phyloP scores from a whole-genome alignment of 2,329 filamentous ascomycete species.

The Incumbomyces lentus region DNA sequence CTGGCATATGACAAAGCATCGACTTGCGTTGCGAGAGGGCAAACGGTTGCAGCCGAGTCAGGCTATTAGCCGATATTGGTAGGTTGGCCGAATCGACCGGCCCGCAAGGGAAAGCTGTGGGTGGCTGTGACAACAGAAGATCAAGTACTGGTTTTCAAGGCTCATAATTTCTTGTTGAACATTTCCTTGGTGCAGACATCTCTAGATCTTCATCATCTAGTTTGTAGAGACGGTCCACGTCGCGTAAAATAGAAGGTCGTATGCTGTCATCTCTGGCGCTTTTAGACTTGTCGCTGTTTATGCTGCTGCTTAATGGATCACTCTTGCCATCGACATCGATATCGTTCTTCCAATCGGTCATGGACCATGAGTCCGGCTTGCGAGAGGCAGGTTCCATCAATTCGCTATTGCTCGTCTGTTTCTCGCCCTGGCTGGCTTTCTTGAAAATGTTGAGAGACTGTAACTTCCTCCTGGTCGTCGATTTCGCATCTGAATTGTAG shows the following conservation, averaged over 20 bases:
- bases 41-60: not conserved
- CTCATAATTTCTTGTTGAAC: conserved; percentile 1
- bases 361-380: not conserved
- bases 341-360: conserved; percentile 2
- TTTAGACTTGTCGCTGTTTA: conserved; percentile 11
- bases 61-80: too few species aligned
- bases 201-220: conserved; percentile 18
- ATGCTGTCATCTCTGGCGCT: conserved; percentile 4
- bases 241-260: conserved; percentile 10
- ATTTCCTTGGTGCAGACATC: not conserved
- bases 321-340: not conserved
- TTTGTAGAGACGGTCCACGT: conserved; percentile 18
- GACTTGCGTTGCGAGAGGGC: not conserved
- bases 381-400: not conserved
- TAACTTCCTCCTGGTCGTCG: not conserved
- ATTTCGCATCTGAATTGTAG: too few species aligned
- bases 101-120: too few species aligned
- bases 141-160: not conserved
- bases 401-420: not conserved
- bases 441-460: not conserved
- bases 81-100: too few species aligned
- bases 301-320: conserved; percentile 11
- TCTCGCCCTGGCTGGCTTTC: not conserved
- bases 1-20: not conserved
- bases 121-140: too few species aligned